These are phyloP conservation scores for Psilocybe cyanescens DNA, from an alignment of 768 basidiomycete species.

Conservation along the genomic window DNA sequence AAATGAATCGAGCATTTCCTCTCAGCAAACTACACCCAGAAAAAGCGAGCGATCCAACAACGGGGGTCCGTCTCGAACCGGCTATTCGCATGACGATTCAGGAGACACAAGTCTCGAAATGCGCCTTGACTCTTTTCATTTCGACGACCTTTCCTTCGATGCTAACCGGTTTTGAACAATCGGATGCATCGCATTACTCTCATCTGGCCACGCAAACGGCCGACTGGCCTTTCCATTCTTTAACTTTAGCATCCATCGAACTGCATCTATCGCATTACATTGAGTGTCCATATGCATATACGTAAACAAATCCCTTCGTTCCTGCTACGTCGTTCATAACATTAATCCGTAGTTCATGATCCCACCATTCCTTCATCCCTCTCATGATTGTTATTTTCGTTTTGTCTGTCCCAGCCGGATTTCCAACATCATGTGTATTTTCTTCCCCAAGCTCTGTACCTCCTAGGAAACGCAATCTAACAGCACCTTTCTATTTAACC, in stretches of 20 bases:
- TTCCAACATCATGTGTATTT: slow-evolving; percentile 18
- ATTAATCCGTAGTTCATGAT: slow-evolving; percentile 10
- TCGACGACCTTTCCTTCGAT: slow-evolving; percentile 73
- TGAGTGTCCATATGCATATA: slow-evolving; percentile 1
- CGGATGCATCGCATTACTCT: neutral
- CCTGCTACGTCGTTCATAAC: neutral
- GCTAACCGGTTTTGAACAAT: slow-evolving; percentile 48
- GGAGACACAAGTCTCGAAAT: slow-evolving; percentile 61
- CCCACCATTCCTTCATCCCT: slow-evolving; percentile 5
- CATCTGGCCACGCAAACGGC: neutral
- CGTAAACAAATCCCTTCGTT: neutral
- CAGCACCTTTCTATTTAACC: slow-evolving; percentile 1
- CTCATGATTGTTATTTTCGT: slow-evolving; percentile 19
- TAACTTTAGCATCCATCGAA: neutral
- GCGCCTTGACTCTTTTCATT: slow-evolving; percentile 73
- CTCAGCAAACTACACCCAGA: neutral
- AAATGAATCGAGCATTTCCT: neutral
- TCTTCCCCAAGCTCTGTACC: slow-evolving; percentile 12
- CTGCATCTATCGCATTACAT: slow-evolving; percentile 4
- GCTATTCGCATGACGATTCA: slow-evolving; percentile 17
- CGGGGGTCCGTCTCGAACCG: neutral
- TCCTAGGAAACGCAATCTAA: slow-evolving; percentile 6
- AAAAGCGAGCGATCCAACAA: neutral
- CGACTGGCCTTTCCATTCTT: neutral
- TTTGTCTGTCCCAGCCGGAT: slow-evolving; percentile 2